Conservation (phyloP, 2,329 filamentous ascomycete species). For the Botrytis deweyae region DNA sequence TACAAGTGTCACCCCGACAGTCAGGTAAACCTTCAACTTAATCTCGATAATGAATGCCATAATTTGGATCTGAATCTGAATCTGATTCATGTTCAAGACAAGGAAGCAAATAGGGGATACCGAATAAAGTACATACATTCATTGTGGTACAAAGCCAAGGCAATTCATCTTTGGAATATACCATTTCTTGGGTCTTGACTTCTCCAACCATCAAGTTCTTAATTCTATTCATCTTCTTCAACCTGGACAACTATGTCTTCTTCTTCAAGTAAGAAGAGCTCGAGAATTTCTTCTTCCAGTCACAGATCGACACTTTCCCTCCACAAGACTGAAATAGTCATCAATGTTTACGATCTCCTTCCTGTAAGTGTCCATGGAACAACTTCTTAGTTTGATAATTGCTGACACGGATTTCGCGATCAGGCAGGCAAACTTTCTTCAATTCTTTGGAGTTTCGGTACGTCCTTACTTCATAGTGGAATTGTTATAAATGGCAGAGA, state of each 20-base stretch:
- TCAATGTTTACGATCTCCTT: conserved; percentile 76
- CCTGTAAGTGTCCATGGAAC: conserved; percentile 50
- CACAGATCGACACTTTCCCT: conserved; percentile 68
- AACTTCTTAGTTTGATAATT: background rate
- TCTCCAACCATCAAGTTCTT: background rate
- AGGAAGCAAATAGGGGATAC: background rate
- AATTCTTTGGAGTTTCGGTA: conserved; percentile 73
- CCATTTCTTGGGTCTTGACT: background rate
- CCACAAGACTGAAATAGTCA: conserved; percentile 70
- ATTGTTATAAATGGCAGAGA: conserved; percentile 78
- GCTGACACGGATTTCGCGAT: conserved; percentile 22
- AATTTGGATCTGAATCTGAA: background rate
- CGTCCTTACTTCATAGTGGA: conserved; percentile 77
- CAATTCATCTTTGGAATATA: background rate
- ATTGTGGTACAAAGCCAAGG: background rate
- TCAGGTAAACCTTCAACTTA: background rate
- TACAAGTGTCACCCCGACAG: background rate
- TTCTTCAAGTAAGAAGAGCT: conserved; percentile 31
- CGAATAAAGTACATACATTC: background rate
- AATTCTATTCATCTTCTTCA: background rate
- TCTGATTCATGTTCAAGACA: background rate
- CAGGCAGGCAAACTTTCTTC: conserved; percentile 74
- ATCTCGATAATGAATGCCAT: background rate
- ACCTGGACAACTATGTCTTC: conserved; percentile 31
- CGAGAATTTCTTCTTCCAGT: conserved; percentile 31